Base-by-base conservation (phyloP, 176 grass and related monocot genomes). In the Carex littledalei region DNA sequence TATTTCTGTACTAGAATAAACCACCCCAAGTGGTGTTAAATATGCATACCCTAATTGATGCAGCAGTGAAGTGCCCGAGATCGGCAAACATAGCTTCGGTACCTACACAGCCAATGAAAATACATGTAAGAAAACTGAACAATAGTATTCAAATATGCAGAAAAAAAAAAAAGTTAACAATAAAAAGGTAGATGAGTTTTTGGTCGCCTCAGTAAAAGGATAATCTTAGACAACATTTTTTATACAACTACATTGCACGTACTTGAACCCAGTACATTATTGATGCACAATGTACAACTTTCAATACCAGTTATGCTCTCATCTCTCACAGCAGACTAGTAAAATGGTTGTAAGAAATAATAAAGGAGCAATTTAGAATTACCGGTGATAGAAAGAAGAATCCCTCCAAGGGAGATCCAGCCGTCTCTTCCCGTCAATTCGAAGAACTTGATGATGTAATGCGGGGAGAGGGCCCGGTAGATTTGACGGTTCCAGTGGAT, bases 41-140 rank as follows among this genome's bases (percentile, higher is more conserved):
- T 77, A 45, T 77, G 0, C 50, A 78, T 88, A 98, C 96, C 86
- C 93, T 95, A 50, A 98, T 92, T 87, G 96, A 98, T 85, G 87
- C 41, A 87, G 86, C 80, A 5, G 88, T 94, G 85, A 98, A 98
- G 86, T 95, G 96, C 55, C 96, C 96, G 55, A 98, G 93, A 84
- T 98, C 93, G 41, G 93, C 96, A 89, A 94, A 98, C 96, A 98
- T 92, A 72, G 96, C 96, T 89, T 98, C 96, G 43, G 89, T 94
- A 84, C 95, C 95, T 98, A 90, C 64, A 92, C 35, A 80, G 21
- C 14, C 32, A 86, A 52, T 63, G 57, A 26, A 79, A 86, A 12
- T 75, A 50, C 12, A 76, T 72, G 31, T 70, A 43, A 81, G 60
- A 81, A 62, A 81, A 43, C 47, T 11, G 24, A 78, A 52, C 52